Evolutionary conservation across 306 rosid species (phyloP).

Genomic region (Ceratonia siliqua): DNA sequence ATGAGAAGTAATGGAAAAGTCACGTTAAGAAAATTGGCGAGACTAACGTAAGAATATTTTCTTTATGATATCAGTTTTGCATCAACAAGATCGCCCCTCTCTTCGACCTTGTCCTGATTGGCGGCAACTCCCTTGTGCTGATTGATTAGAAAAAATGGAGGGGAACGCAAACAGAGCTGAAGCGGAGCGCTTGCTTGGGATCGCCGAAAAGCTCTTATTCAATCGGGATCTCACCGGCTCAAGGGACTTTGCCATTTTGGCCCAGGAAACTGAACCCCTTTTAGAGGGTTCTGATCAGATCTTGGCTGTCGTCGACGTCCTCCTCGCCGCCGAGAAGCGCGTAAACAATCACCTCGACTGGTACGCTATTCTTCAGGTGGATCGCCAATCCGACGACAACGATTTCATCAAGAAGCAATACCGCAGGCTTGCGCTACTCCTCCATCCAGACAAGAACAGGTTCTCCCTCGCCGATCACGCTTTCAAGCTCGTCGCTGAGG

Average conservation of each 20-base stretch:
- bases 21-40: too few relatives aligned
- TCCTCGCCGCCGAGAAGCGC: conserved; percentile 64
- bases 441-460: conserved; percentile 83
- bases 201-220: conserved; percentile 76
- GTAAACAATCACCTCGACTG: conserved; percentile 65
- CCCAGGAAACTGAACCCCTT: conserved; percentile 89
- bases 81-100: neutral
- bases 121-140: neutral
- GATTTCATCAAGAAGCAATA: conserved; percentile 66
- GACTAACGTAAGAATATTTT: too few relatives aligned
- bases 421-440: conserved; percentile 75
- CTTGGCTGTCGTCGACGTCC: conserved; percentile 78
- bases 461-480: conserved; percentile 70
- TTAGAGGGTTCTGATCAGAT: conserved; percentile 90
- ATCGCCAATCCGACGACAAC: conserved; percentile 52
- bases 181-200: conserved; percentile 79
- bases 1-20: too few relatives aligned
- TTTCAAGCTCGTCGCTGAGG: conserved; percentile 74
- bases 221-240: conserved; percentile 75
- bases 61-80: too few relatives aligned
- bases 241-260: conserved; percentile 71
- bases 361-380: conserved; percentile 76
- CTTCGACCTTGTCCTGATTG: neutral
- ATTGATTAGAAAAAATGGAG: conserved; percentile 19
- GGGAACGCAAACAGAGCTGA: conserved; percentile 51